Conservation (phyloP, 169 alveolate genomes). For the Miamiensis avidus region DNA sequence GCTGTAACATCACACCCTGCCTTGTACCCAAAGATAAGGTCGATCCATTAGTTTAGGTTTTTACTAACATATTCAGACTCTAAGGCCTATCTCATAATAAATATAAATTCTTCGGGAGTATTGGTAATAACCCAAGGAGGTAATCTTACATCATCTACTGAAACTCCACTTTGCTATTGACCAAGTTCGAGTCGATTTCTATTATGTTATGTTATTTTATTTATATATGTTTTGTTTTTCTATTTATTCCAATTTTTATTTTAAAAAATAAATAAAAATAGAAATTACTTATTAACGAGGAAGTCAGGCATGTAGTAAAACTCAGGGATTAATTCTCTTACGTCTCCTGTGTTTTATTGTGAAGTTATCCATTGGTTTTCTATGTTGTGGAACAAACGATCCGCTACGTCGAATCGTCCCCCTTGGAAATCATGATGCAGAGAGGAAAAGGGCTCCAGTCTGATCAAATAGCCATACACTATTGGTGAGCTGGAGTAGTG, state of each 20-base stretch:
- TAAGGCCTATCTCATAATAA: conserved; percentile 50
- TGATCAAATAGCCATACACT: conserved; percentile 61
- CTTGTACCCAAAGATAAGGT: conserved; percentile 60
- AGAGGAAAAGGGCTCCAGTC: conserved; percentile 67
- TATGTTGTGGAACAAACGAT: conserved; percentile 61
- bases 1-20: not conserved
- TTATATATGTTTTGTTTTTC: conserved; percentile 14
- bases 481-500: conserved; percentile 71
- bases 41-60: conserved; percentile 63
- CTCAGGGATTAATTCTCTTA: conserved; percentile 77
- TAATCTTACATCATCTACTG: conserved; percentile 34
- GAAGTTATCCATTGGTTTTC: conserved; percentile 58
- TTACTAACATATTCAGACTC: conserved; percentile 56
- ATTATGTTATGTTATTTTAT: conserved; percentile 27
- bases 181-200: conserved; percentile 47
- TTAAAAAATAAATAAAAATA: too few relatives aligned
- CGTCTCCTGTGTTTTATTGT: conserved; percentile 57
- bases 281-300: conserved; percentile 47
- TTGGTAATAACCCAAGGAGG: conserved; percentile 45
- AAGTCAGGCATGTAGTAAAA: conserved; percentile 72
- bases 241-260: not conserved
- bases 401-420: conserved; percentile 70
- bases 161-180: conserved; percentile 7
- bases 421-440: conserved; percentile 61
- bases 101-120: conserved; percentile 56